Base-by-base conservation (phyloP, 2,329 filamentous ascomycete species). In the Microcyclospora pomicola region DNA sequence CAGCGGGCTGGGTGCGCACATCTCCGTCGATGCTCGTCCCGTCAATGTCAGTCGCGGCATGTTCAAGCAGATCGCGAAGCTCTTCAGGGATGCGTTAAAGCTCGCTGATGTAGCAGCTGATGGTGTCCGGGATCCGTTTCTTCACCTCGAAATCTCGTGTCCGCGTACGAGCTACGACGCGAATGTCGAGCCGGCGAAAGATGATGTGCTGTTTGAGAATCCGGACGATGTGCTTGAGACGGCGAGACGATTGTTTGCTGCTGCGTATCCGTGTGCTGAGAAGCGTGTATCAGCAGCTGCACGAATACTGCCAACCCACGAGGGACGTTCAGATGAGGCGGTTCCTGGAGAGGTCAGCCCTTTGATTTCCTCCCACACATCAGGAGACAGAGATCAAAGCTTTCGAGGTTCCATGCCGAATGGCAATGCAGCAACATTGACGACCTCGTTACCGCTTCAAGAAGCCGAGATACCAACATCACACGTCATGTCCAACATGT, bases 181-280 rank as follows among this genome's bases (percentile, higher is more conserved):
- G 1, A 87, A 86, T 46, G 59, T 86, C 5, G 75, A 84, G 42
- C 73, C 80, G 3, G 65, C 73, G 3, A 87, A 87, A 52, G 75
- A 83, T 40, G 74, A 84, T 48, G 68, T 87, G 2, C 50, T 84
- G 1, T 85, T 87, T 50, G 64, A 63, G 4, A 63, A 82, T 36
- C 70, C 77, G 2, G 49, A 55, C 3, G 14, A 50, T 0, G 49
- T 79, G 2, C 28, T 75, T 5, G 50, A 50, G 3, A 46, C 64
- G 5, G 56, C 67, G 2, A 59, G 65, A 14, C 54, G 54, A 24
- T 49, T 77, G 1, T 65, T 77, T 33, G 47, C 31, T 12, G 38
- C 42, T 5, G 46, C 48, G 9, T 56, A 56, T 39, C 27, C 43
- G 3, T 30, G 27, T 10, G 27, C 29, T 6, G 34, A 15, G 30